Evolutionary conservation across 2,329 filamentous ascomycete species (phyloP).

Genomic region (Exophiala sideris): DNA sequence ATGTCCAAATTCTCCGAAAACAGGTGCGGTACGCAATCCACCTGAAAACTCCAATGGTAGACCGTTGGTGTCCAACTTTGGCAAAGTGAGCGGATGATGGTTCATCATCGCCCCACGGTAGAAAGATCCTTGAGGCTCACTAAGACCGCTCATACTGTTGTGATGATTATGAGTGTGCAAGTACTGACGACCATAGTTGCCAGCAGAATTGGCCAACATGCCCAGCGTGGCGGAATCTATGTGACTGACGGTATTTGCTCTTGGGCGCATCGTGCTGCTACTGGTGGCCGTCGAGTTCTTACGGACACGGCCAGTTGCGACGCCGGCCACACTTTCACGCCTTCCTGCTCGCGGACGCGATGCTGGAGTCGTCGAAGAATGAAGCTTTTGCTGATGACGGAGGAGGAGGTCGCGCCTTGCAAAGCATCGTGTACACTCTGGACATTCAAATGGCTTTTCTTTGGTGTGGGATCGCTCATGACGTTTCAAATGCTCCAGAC

Average conservation of each 20-base stretch:
- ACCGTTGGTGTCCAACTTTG: conserved; percentile 77
- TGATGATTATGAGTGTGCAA: conserved; percentile 63
- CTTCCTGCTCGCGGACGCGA: conserved; percentile 77
- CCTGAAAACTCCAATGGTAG: conserved; percentile 65
- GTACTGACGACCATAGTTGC: conserved; percentile 38
- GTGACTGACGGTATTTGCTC: conserved; percentile 95
- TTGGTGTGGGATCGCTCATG: conserved; percentile 98
- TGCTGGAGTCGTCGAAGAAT: conserved; percentile 85
- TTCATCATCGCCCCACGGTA: conserved; percentile 69
- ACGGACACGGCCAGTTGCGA: conserved; percentile 68
- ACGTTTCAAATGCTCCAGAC: conserved; percentile 92
- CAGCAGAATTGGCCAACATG: conserved; percentile 58
- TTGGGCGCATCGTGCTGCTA: conserved; percentile 66
- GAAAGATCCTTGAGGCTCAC: conserved; percentile 52
- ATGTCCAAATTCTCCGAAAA: conserved; percentile 60
- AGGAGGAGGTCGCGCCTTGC: conserved; percentile 86
- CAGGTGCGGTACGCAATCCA: conserved; percentile 75
- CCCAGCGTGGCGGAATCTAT: conserved; percentile 75
- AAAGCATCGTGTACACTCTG: conserved; percentile 91
- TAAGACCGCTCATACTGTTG: conserved; percentile 68
- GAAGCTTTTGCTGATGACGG: conserved; percentile 96
- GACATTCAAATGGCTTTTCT: conserved; percentile 97
- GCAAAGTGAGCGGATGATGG: conserved; percentile 67
- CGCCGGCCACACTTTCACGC: conserved; percentile 77
- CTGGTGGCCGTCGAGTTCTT: conserved; percentile 81